These are phyloP conservation scores for Parietichytrium sp. DNA, from an alignment of 108 stramenopile genomes.

Conservation along the genomic window DNA sequence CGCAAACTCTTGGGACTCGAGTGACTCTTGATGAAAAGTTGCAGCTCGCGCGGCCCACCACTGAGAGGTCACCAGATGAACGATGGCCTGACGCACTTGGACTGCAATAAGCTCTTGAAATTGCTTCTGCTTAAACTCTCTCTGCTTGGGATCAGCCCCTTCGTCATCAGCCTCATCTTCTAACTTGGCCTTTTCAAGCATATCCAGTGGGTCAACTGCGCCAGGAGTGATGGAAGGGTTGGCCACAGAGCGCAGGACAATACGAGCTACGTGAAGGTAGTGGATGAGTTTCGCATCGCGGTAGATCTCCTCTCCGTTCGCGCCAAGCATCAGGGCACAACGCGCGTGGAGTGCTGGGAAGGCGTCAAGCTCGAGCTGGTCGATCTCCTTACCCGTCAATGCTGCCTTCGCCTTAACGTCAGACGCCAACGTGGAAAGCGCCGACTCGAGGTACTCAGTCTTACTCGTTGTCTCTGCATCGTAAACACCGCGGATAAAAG, in stretches of 20 bases:
- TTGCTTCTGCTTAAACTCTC: neutral
- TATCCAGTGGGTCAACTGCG: constrained; percentile 18
- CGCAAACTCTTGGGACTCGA: constrained; percentile 16
- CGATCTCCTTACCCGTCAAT: neutral
- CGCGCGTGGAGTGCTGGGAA: neutral
- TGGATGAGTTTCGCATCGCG: constrained; percentile 19
- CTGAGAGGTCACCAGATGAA: neutral
- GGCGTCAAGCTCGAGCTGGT: neutral
- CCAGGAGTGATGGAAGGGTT: constrained; percentile 14
- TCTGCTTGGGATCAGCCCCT: too few species aligned
- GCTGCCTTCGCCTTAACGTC: constrained; percentile 18
- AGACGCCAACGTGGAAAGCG: neutral
- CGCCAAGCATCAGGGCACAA: constrained; percentile 32
- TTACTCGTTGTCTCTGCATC: neutral
- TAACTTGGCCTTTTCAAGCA: constrained; percentile 5
- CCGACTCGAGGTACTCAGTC: constrained; percentile 1
- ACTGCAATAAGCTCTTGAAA: neutral
- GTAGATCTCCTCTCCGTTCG: constrained; percentile 36
- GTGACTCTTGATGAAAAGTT: neutral
- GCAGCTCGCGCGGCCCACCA: constrained; percentile 32
- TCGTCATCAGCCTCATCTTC: constrained; percentile 19
- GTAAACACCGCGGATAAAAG: constrained; percentile 33
- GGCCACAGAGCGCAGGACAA: constrained; percentile 23
- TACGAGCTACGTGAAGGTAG: neutral
- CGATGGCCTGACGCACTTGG: neutral